Conservation (phyloP, 495 filamentous ascomycete species). For the Clohesyomyces aquaticus region DNA sequence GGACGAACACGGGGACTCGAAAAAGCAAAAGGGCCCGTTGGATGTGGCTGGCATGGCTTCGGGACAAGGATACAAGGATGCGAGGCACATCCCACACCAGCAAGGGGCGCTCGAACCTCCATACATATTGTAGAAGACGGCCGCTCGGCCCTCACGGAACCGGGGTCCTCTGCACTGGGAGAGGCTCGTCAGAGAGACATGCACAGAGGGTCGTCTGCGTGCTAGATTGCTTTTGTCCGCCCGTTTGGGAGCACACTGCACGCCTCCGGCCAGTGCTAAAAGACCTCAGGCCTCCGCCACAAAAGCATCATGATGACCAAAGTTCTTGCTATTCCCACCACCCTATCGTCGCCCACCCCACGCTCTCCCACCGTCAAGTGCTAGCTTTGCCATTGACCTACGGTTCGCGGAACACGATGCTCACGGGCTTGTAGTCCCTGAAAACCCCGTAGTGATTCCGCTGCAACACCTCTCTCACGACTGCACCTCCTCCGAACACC, state of each 20-base stretch:
- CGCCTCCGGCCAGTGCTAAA: constrained; percentile 1
- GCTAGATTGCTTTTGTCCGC: not conserved
- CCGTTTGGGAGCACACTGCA: not conserved
- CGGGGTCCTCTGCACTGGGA: not conserved
- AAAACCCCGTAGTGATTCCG: too few species aligned
- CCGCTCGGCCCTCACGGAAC: not conserved
- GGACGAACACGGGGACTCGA: constrained; percentile 3
- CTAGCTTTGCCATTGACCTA: constrained; percentile 7
- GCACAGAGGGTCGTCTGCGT: not conserved
- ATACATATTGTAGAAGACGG: too few species aligned
- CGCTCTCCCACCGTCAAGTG: constrained; percentile 19
- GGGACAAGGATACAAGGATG: not conserved
- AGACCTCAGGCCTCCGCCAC: constrained; percentile 4
- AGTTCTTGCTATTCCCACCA: not conserved
- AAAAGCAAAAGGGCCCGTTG: constrained; percentile 8
- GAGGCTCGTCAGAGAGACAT: not conserved
- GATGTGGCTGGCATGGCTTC: constrained; percentile 5
- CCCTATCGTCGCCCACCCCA: constrained; percentile 17
- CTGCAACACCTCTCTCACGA: constrained; percentile 7
- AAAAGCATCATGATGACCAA: not conserved
- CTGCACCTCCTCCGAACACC: too few species aligned
- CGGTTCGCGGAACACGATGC: constrained; percentile 7
- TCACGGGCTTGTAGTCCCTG: too few species aligned
- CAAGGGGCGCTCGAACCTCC: not conserved
- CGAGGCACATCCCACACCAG: not conserved